phyloP scores from a whole-genome alignment of 768 basidiomycete species.

The Suillus cothurnatus region DNA sequence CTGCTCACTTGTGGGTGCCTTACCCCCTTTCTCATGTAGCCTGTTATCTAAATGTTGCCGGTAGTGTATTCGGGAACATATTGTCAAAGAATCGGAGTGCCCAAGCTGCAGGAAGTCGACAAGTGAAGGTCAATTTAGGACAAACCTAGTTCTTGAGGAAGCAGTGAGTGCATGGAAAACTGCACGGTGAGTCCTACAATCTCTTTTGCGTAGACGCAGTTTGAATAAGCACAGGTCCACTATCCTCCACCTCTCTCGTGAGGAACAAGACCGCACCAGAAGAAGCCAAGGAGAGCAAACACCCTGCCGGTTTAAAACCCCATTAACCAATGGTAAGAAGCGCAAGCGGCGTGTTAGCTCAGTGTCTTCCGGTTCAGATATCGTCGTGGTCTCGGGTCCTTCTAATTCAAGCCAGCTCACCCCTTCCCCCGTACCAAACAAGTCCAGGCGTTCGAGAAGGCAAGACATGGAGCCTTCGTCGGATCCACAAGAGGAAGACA shows the following conservation, averaged over 20 bases:
- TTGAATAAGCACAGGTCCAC: conserved; percentile 37
- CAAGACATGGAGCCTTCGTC: conserved; percentile 28
- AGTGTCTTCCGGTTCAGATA: conserved; percentile 28
- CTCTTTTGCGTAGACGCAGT: neutral
- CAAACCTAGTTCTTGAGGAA: conserved; percentile 72
- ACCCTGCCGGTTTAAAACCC: conserved; percentile 19
- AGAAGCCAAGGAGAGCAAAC: conserved; percentile 16
- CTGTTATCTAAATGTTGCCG: conserved; percentile 12
- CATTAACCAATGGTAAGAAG: conserved; percentile 34
- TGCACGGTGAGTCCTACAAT: conserved; percentile 53
- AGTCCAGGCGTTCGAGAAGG: conserved; percentile 18
- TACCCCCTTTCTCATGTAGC: conserved; percentile 1
- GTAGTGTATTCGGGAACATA: conserved; percentile 70
- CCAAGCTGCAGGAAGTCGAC: conserved; percentile 66
- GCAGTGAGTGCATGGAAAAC: conserved; percentile 69
- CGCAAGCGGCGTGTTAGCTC: conserved; percentile 32
- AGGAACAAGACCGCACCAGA: conserved; percentile 26
- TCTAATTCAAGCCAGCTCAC: conserved; percentile 29
- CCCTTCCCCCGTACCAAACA: conserved; percentile 24
- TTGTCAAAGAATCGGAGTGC: conserved; percentile 65
- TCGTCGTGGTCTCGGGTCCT: conserved; percentile 32
- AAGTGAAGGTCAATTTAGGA: conserved; percentile 64
- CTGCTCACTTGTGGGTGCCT: conserved; percentile 64
- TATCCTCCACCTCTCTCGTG: conserved; percentile 44
- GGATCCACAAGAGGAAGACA: conserved; percentile 34